phyloP scores from a whole-genome alignment of 257 asterid species.

The Solanum ahanhuiri region DNA sequence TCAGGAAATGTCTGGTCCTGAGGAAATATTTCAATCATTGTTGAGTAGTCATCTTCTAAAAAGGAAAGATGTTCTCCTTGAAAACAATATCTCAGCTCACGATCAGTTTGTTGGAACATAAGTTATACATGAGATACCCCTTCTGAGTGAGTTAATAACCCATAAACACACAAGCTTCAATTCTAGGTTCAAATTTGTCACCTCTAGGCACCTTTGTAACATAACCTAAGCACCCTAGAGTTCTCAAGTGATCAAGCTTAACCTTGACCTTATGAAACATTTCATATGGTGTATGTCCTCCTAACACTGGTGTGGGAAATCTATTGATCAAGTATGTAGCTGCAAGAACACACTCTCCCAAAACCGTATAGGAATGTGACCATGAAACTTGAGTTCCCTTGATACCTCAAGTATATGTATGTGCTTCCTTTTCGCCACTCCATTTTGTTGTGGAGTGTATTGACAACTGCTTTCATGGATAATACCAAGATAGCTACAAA shows the following conservation, averaged over 20 bases:
- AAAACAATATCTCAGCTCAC: not conserved
- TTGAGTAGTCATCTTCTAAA: not conserved
- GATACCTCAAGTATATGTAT: not conserved
- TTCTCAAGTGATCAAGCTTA: not conserved
- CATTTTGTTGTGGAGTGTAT: not conserved
- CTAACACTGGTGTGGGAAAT: not conserved
- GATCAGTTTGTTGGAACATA: no score
- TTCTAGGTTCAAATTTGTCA: not conserved
- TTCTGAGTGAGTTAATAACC: not conserved
- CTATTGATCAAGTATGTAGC: not conserved
- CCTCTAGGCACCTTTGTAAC: not conserved
- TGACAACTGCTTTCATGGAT: not conserved
- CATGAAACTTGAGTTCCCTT: not conserved
- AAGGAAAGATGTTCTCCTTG: not conserved
- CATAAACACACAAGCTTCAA: not conserved
- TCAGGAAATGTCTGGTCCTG: not conserved
- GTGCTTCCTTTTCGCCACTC: not conserved
- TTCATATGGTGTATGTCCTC: not conserved
- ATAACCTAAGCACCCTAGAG: not conserved
- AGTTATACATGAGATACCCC: no score
- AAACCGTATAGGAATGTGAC: not conserved
- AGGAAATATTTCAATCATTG: not conserved
- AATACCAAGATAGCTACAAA: not conserved
- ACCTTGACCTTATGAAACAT: not conserved
- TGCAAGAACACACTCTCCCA: not conserved